phyloP scores from a whole-genome alignment of 2,329 filamentous ascomycete species.

The Zymoseptoria crescenta region DNA sequence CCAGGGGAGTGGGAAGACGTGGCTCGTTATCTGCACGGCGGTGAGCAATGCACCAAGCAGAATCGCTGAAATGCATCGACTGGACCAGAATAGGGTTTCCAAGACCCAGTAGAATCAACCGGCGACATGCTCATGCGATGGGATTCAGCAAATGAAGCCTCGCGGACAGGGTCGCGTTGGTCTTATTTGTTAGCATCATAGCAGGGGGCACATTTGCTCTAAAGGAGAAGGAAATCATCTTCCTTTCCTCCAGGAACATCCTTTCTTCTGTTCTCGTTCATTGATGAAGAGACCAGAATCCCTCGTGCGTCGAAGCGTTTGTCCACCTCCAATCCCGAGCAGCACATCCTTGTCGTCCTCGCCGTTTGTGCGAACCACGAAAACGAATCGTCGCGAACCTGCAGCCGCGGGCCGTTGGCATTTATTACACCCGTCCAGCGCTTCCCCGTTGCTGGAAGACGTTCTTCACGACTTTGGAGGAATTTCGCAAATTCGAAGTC shows the following conservation, averaged over 20 bases:
- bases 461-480: not conserved
- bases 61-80: not conserved
- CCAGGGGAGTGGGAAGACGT: not conserved
- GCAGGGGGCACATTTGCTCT: not conserved
- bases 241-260: not conserved
- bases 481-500: not conserved
- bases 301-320: not conserved
- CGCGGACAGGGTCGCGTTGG: not conserved
- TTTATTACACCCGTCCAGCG: not conserved
- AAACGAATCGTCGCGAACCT: not conserved
- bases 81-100: not conserved
- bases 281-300: not conserved
- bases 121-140: not conserved
- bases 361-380: not conserved
- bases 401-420: not conserved
- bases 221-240: not conserved
- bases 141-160: not conserved
- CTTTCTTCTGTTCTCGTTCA: not conserved
- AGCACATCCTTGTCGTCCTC: not conserved
- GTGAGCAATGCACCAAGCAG: not conserved
- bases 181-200: not conserved
- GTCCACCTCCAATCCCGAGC: not conserved
- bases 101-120: not conserved
- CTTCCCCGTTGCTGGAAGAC: not conserved
- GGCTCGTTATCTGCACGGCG: not conserved